These are phyloP conservation scores for Rhexocercosporidium sp. DNA, from an alignment of 2,329 filamentous ascomycete species.

Conservation along the genomic window DNA sequence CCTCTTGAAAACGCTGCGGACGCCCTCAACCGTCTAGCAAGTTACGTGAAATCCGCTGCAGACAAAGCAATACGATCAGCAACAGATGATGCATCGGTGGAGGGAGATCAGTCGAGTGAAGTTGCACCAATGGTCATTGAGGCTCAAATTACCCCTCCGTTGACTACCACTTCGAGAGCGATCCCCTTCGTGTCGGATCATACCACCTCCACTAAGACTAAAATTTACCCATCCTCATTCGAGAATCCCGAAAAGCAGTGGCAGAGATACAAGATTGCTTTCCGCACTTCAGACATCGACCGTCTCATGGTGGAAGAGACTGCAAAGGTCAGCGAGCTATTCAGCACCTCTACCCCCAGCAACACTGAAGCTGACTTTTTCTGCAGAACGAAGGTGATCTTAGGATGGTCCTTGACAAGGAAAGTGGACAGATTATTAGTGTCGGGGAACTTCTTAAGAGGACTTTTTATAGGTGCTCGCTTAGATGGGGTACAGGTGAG, in stretches of 20 bases:
- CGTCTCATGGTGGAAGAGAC: constrained; percentile 26
- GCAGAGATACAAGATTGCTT: constrained; percentile 18
- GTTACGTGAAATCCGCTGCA: background rate
- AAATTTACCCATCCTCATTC: background rate
- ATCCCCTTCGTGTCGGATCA: background rate
- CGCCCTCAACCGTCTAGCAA: background rate
- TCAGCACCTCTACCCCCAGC: background rate
- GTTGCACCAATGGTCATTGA: background rate
- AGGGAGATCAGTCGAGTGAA: background rate
- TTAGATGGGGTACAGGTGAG: background rate
- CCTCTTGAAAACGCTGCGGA: background rate
- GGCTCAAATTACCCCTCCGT: background rate
- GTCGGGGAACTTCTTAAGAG: constrained; percentile 63
- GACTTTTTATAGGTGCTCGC: constrained; percentile 14
- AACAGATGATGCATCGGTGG: background rate
- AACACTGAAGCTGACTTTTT: background rate
- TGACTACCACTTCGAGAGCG: background rate
- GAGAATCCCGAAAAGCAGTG: constrained; percentile 14
- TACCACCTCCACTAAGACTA: background rate
- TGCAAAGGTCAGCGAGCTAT: constrained; percentile 29
- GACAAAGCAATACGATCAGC: background rate
- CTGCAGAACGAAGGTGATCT: constrained; percentile 23
- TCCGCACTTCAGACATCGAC: constrained; percentile 23
- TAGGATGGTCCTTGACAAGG: constrained; percentile 53
- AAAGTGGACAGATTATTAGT: constrained; percentile 64